Conservation (phyloP, 495 filamentous ascomycete genomes). For the Astrothelium macrocarpum region DNA sequence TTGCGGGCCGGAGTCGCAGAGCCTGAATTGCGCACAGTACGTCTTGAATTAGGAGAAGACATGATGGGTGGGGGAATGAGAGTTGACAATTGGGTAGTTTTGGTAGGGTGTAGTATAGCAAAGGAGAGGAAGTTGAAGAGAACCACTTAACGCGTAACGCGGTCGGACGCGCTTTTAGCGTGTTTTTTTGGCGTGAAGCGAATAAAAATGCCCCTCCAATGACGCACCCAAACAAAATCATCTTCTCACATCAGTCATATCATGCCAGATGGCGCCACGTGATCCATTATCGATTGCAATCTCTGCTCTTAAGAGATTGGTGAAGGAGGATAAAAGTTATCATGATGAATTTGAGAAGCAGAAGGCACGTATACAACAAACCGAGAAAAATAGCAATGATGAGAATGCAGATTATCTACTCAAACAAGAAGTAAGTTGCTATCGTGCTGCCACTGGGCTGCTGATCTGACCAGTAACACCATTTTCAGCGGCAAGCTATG, state of each 20-base stretch:
- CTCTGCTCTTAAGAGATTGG: slow-evolving; percentile 63
- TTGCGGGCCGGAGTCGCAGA: slow-evolving; percentile 47
- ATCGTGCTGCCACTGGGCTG: not conserved
- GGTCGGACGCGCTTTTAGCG: not conserved
- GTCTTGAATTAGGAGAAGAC: slow-evolving; percentile 21
- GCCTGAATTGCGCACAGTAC: slow-evolving; percentile 42
- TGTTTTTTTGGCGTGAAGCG: not conserved
- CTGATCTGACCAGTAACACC: not conserved
- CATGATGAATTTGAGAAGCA: slow-evolving; percentile 71
- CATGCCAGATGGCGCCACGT: slow-evolving; percentile 55
- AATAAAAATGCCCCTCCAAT: slow-evolving; percentile 2
- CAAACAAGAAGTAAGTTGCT: slow-evolving; percentile 67
- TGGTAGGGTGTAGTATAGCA: not conserved
- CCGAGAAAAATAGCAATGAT: slow-evolving; percentile 38
- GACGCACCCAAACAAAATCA: slow-evolving; percentile 5
- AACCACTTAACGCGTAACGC: slow-evolving; percentile 5
- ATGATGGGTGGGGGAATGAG: slow-evolving; percentile 17
- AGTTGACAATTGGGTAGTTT: not conserved
- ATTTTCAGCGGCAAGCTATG: slow-evolving; percentile 54
- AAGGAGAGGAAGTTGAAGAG: not conserved
- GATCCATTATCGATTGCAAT: slow-evolving; percentile 64
- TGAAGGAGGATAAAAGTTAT: slow-evolving; percentile 88
- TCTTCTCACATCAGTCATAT: not conserved
- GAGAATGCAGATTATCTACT: slow-evolving; percentile 52
- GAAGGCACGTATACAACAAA: slow-evolving; percentile 57